A percentile compares a stretch with the other conserved stretches of the same genome.
phyloP scores from a whole-genome alignment of 805 yeast species.

The Candida alai region DNA sequence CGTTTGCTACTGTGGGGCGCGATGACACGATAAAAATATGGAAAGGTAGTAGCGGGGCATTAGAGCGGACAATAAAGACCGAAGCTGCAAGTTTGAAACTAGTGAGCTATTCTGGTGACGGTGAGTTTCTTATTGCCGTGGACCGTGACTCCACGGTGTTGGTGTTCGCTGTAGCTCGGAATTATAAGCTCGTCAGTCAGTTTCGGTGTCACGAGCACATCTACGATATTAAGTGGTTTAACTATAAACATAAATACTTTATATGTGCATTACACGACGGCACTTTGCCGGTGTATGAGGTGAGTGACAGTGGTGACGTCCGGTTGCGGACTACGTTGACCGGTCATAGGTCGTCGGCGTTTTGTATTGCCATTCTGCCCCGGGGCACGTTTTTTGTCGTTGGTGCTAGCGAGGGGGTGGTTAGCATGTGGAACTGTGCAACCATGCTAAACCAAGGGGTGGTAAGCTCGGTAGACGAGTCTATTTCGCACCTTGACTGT shows the following conservation, averaged over 20 bases:
- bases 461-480: conserved; percentile 39
- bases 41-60: conserved; percentile 35
- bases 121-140: conserved; percentile 42
- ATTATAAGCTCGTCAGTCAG: conserved; percentile 25
- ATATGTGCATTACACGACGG: conserved; percentile 48
- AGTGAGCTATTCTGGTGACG: conserved; percentile 43
- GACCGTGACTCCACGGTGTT: conserved; percentile 36
- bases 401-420: conserved; percentile 57
- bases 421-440: conserved; percentile 44
- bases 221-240: conserved; percentile 44
- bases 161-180: conserved; percentile 29
- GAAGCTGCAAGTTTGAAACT: conserved; percentile 13
- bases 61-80: conserved; percentile 28
- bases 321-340: conserved; percentile 18
- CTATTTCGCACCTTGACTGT: conserved; percentile 36
- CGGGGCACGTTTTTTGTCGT: conserved; percentile 46
- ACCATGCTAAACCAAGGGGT: conserved; percentile 35
- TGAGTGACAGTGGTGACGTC: conserved; percentile 8
- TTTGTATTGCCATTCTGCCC: conserved; percentile 48
- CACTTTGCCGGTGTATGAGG: conserved; percentile 23
- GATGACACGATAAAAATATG: conserved; percentile 47
- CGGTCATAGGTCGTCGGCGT: conserved; percentile 50
- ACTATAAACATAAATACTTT: conserved; percentile 33
- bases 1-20: conserved; percentile 47
- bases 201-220: conserved; percentile 24